Percentiles rank a stretch among this genome's conserved stretches.
Evolutionary conservation across 768 basidiomycete species (phyloP).

Genomic region (Phylloporus sp.): DNA sequence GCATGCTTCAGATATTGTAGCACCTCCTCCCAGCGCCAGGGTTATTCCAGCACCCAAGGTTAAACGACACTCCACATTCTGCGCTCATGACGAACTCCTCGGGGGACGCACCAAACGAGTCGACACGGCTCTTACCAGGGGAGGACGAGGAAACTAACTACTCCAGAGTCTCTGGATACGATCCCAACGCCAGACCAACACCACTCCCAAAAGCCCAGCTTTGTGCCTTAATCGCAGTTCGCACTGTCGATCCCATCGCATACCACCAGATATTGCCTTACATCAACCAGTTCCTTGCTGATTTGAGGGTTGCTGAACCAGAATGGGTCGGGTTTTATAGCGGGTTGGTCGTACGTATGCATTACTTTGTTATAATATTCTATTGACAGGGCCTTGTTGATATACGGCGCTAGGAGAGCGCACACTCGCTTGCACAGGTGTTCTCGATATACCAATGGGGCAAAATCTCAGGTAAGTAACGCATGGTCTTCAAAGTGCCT

Average conservation of each 20-base stretch:
- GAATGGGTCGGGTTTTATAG: conserved; percentile 64
- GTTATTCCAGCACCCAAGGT: too few relatives aligned
- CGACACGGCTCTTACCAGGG: conserved; percentile 10
- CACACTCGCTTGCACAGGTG: conserved; percentile 57
- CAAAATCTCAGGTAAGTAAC: conserved; percentile 42
- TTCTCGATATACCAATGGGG: conserved; percentile 63
- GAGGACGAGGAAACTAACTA: conserved; percentile 13
- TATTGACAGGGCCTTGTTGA: background rate
- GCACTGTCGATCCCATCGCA: conserved; percentile 56
- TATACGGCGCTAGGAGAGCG: conserved; percentile 45
- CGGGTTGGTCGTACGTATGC: conserved; percentile 47
- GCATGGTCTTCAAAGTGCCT: background rate
- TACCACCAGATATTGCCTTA: conserved; percentile 65
- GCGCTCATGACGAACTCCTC: background rate
- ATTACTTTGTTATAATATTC: conserved; percentile 7
- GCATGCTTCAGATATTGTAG: too few relatives aligned
- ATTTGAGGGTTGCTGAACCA: conserved; percentile 49
- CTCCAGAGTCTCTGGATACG: background rate
- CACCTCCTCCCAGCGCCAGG: too few relatives aligned
- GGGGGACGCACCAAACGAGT: conserved; percentile 6
- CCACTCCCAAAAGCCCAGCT: conserved; percentile 47
- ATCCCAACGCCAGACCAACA: background rate
- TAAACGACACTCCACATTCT: too few relatives aligned
- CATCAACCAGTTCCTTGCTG: conserved; percentile 59
- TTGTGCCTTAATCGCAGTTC: conserved; percentile 35